Evolutionary conservation across 176 grass and related monocot genomes (phyloP).

Genomic region (Zizania latifolia): DNA sequence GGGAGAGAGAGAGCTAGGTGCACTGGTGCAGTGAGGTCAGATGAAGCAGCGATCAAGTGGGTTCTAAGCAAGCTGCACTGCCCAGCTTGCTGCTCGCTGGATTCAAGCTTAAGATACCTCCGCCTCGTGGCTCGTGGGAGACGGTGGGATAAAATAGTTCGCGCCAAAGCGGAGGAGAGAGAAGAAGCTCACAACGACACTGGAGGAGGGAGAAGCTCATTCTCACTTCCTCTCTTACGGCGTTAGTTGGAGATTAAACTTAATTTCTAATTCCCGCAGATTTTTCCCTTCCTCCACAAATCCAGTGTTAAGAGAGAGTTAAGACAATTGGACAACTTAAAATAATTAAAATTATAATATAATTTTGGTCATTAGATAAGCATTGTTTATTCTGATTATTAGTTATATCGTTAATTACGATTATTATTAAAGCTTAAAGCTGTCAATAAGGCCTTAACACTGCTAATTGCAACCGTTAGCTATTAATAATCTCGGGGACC

Average conservation of each 20-base stretch:
- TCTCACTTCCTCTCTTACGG: neutral
- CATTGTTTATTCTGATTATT: too few relatives aligned
- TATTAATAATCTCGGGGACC: neutral
- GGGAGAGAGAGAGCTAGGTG: neutral
- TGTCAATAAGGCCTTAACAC: too few relatives aligned
- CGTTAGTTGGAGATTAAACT: constrained; percentile 35
- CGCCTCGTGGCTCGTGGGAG: neutral
- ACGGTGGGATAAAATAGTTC: constrained; percentile 44
- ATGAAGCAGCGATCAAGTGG: constrained; percentile 65
- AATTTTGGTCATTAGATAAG: too few relatives aligned
- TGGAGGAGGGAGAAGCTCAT: neutral
- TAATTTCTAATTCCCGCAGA: neutral
- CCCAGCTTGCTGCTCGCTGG: too few relatives aligned
- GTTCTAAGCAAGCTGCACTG: constrained; percentile 62
- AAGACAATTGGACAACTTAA: too few relatives aligned
- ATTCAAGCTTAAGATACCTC: constrained; percentile 79
- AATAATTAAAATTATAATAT: too few relatives aligned
- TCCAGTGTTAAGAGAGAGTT: neutral
- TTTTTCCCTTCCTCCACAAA: neutral
- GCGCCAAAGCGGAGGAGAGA: neutral
- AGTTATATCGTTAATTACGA: too few relatives aligned
- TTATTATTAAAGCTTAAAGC: too few relatives aligned
- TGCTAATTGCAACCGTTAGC: constrained; percentile 3
- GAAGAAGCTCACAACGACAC: neutral
- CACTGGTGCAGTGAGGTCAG: neutral